Evolutionary conservation across 352 stramenopile species (phyloP).

Genomic region (Pythium apleroticum): DNA sequence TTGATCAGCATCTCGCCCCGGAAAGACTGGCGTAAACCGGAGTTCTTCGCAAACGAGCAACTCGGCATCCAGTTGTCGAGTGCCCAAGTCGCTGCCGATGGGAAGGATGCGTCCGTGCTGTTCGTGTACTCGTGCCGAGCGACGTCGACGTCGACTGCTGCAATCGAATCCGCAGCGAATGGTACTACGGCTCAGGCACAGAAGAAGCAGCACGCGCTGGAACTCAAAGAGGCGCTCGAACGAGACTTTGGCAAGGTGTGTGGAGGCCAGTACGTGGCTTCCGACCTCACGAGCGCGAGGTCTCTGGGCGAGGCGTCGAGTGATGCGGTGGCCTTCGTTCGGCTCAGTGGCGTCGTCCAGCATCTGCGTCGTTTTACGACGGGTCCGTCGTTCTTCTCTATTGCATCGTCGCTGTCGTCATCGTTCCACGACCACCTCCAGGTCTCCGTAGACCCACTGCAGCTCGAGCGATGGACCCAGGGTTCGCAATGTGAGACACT

Average conservation of each 20-base stretch:
- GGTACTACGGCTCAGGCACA: conserved; percentile 3
- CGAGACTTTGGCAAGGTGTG: conserved; percentile 4
- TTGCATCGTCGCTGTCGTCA: conserved; percentile 3
- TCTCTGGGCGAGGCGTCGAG: neutral
- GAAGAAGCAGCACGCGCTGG: conserved; percentile 20
- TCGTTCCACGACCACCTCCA: conserved; percentile 26
- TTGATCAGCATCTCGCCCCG: conserved; percentile 50
- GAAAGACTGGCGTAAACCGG: conserved; percentile 67
- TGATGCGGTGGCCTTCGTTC: neutral
- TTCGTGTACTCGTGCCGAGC: conserved; percentile 22
- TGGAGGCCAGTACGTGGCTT: neutral
- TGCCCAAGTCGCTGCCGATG: conserved; percentile 1
- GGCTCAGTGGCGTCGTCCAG: conserved; percentile 20
- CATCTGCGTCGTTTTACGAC: conserved; percentile 26
- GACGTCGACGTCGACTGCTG: no score
- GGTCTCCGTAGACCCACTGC: conserved; percentile 16
- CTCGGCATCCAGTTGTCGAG: conserved; percentile 13
- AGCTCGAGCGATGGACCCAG: conserved; percentile 5
- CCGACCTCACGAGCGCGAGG: neutral
- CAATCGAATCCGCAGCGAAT: neutral
- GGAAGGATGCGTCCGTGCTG: neutral
- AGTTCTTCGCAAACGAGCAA: conserved; percentile 43
- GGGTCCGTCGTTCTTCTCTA: conserved; percentile 27
- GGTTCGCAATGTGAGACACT: neutral
- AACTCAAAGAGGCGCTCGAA: conserved; percentile 20